Conservation (phyloP, 345 rosid species). For the Trapa incisa region DNA sequence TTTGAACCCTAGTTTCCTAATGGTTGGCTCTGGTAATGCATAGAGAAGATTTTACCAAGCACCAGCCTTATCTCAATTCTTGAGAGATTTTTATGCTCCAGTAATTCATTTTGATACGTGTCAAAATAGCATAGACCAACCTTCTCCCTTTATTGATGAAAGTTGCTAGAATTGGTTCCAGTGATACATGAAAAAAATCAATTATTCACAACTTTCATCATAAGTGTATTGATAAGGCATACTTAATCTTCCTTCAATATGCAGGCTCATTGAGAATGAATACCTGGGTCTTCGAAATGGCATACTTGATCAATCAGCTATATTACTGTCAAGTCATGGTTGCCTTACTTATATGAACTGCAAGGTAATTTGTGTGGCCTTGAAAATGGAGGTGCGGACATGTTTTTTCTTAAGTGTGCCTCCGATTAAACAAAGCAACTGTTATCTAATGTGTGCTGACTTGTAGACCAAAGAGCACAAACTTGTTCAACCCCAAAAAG, state of each 20-base stretch:
- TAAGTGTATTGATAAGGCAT: neutral
- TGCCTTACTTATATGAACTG: constrained; percentile 84
- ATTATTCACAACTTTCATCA: no score
- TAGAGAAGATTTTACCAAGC: neutral
- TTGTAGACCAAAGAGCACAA: constrained; percentile 67
- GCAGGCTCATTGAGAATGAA: constrained; percentile 83
- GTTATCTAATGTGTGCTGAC: constrained; percentile 18
- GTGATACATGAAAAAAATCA: no score
- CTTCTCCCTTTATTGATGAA: neutral
- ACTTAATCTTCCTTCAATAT: constrained; percentile 1
- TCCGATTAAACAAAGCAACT: neutral
- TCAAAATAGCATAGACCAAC: neutral
- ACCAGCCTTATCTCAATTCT: neutral
- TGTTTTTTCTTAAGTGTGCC: neutral
- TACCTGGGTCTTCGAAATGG: constrained; percentile 88
- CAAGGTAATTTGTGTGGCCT: constrained; percentile 41
- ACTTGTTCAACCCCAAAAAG: constrained; percentile 39
- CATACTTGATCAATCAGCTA: constrained; percentile 91
- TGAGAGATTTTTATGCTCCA: neutral
- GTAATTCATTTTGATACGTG: neutral
- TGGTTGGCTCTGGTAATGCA: neutral
- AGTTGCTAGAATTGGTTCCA: no score
- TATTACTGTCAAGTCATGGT: constrained; percentile 68
- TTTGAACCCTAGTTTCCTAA: neutral
- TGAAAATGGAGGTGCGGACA: neutral